A percentile compares a stretch with the other conserved stretches of the same genome.
Evolutionary conservation across 305 asterid genomes (phyloP).

Genomic region (Withania somnifera): DNA sequence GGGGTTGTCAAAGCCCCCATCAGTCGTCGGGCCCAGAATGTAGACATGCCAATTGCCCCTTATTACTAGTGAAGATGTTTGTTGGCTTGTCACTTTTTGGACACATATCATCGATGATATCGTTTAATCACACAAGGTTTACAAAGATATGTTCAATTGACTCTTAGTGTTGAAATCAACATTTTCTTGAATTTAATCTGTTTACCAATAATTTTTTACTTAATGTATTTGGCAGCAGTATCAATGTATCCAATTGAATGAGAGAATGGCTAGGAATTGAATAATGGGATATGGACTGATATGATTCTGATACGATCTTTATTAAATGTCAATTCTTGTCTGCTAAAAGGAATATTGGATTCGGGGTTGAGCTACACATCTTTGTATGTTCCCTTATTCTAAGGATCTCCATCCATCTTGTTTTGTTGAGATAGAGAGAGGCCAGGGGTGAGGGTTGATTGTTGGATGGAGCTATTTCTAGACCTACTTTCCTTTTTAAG

Average conservation of each 20-base stretch:
- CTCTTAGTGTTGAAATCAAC: background rate
- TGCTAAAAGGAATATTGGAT: constrained; percentile 51
- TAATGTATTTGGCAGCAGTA: background rate
- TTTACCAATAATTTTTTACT: background rate
- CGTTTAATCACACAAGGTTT: background rate
- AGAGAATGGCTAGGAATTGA: constrained; percentile 26
- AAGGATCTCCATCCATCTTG: background rate
- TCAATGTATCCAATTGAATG: constrained; percentile 7
- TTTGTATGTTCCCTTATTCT: constrained; percentile 23
- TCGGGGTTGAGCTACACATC: constrained; percentile 39
- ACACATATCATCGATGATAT: background rate
- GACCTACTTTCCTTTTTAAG: background rate
- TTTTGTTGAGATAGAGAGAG: background rate
- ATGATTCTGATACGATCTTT: constrained; percentile 51
- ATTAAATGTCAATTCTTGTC: constrained; percentile 57
- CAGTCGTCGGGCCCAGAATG: background rate
- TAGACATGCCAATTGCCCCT: constrained; percentile 17
- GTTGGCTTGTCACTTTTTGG: constrained; percentile 27
- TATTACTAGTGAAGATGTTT: constrained; percentile 17
- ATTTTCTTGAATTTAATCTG: background rate
- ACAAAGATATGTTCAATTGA: background rate
- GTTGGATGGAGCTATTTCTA: constrained; percentile 5
- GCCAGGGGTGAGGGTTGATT: background rate
- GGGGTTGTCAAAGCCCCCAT: background rate
- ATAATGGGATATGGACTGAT: constrained; percentile 29